Evolutionary conservation across 306 rosid species (phyloP).

Genomic region (Castanea sativa): DNA sequence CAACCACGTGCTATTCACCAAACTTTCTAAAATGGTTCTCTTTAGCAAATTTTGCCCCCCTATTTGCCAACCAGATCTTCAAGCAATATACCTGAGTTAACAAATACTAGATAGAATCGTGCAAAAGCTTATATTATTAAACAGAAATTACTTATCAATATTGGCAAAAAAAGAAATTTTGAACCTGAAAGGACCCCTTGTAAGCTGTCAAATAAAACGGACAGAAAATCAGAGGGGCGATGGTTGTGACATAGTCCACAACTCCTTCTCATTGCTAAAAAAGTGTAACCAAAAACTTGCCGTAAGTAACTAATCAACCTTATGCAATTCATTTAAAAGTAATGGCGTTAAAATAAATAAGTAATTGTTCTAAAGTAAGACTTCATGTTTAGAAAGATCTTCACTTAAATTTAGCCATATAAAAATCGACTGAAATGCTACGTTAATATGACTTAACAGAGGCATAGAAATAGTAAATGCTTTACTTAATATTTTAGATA

Average conservation of each 20-base stretch:
- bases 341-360: too few relatives aligned
- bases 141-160: neutral
- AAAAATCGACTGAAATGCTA: too few relatives aligned
- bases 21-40: too few relatives aligned
- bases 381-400: too few relatives aligned
- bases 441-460: too few relatives aligned
- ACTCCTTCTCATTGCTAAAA: slow-evolving; percentile 66
- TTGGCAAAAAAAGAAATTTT: neutral
- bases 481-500: too few relatives aligned
- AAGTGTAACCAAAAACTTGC: slow-evolving; percentile 46
- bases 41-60: too few relatives aligned
- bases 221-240: slow-evolving; percentile 61
- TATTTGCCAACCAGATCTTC: slow-evolving; percentile 74
- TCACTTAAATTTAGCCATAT: too few relatives aligned
- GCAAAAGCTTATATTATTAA: neutral
- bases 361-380: too few relatives aligned
- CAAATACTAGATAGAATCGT: neutral
- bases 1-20: too few relatives aligned
- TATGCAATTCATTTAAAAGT: too few relatives aligned
- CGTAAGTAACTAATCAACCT: neutral
- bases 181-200: slow-evolving; percentile 70
- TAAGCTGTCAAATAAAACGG: slow-evolving; percentile 53
- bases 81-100: slow-evolving; percentile 52
- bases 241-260: slow-evolving; percentile 56
- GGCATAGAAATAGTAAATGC: too few relatives aligned